Conservation (phyloP, 768 basidiomycete species). For the Phylloporus arenicola region DNA sequence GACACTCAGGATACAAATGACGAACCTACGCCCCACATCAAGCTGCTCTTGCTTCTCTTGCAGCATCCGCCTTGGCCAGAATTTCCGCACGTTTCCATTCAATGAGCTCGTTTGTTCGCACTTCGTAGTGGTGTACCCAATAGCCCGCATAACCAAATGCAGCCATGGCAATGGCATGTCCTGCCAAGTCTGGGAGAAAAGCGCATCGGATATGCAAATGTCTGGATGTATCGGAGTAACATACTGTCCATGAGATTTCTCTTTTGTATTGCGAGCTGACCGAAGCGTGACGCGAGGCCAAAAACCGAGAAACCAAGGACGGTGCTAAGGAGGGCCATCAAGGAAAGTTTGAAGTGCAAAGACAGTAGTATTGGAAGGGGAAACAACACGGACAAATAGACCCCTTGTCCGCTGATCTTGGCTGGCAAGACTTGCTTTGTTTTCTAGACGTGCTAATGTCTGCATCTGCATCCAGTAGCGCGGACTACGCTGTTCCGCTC, state of each 20-base stretch:
- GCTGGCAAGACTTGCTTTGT: background rate
- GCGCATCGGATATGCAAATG: background rate
- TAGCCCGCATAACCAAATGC: slow-evolving; percentile 73
- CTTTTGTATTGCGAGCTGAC: slow-evolving; percentile 83
- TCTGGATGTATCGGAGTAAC: slow-evolving; percentile 28
- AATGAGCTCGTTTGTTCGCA: slow-evolving; percentile 54
- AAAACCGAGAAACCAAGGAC: slow-evolving; percentile 75
- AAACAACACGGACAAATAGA: slow-evolving; percentile 24
- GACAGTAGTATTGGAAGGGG: slow-evolving; percentile 13
- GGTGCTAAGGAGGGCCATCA: slow-evolving; percentile 63
- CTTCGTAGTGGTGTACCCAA: slow-evolving; percentile 65
- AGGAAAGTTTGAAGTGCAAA: background rate
- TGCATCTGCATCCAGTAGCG: slow-evolving; percentile 1
- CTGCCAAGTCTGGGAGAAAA: slow-evolving; percentile 54
- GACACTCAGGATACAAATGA: slow-evolving; percentile 5
- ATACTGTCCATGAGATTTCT: slow-evolving; percentile 75
- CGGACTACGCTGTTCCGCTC: slow-evolving; percentile 1
- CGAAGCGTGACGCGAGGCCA: slow-evolving; percentile 78
- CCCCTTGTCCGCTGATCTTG: slow-evolving; percentile 1
- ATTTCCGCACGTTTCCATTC: slow-evolving; percentile 61
- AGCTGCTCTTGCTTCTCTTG: slow-evolving; percentile 14
- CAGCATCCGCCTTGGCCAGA: slow-evolving; percentile 37
- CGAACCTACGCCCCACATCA: slow-evolving; percentile 25
- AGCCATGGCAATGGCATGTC: slow-evolving; percentile 63
- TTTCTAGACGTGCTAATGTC: slow-evolving; percentile 13